Conservation (phyloP, 2,329 filamentous ascomycete genomes). For the Xylaria sp. region DNA sequence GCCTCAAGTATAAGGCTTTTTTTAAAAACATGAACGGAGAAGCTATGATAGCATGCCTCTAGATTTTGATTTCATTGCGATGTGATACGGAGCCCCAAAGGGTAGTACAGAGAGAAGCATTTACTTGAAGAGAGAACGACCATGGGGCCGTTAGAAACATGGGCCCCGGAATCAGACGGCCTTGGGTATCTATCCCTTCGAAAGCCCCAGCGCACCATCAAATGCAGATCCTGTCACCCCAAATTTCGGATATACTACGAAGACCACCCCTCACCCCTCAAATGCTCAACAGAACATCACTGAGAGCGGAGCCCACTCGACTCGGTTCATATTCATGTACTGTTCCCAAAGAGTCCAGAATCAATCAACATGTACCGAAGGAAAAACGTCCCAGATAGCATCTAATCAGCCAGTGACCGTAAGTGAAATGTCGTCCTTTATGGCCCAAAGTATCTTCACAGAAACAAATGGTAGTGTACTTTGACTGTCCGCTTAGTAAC, state of each 20-base stretch:
- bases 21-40: not conserved
- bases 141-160: slow-evolving; percentile 10
- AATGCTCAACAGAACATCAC: slow-evolving; percentile 33
- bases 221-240: slow-evolving; percentile 42
- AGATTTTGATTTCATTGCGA: slow-evolving; percentile 38
- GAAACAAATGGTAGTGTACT: slow-evolving; percentile 41
- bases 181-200: slow-evolving; percentile 10
- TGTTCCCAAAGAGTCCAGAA: slow-evolving; percentile 42
- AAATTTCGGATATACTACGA: slow-evolving; percentile 20
- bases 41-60: slow-evolving; percentile 22
- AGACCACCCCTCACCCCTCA: slow-evolving; percentile 11
- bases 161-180: slow-evolving; percentile 10
- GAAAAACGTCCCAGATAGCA: slow-evolving; percentile 42
- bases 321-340: slow-evolving; percentile 43
- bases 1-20: not conserved
- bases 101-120: slow-evolving; percentile 32
- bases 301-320: slow-evolving; percentile 36
- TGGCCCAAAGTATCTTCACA: slow-evolving; percentile 45
- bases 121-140: slow-evolving; percentile 43
- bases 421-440: slow-evolving; percentile 43
- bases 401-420: slow-evolving; percentile 41
- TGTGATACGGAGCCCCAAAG: slow-evolving; percentile 22
- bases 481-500: slow-evolving; percentile 29
- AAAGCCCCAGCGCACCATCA: slow-evolving; percentile 36
- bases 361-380: slow-evolving; percentile 45